phyloP scores from a whole-genome alignment of 2,329 filamentous ascomycete genomes.

The Coniochaeta sp. region DNA sequence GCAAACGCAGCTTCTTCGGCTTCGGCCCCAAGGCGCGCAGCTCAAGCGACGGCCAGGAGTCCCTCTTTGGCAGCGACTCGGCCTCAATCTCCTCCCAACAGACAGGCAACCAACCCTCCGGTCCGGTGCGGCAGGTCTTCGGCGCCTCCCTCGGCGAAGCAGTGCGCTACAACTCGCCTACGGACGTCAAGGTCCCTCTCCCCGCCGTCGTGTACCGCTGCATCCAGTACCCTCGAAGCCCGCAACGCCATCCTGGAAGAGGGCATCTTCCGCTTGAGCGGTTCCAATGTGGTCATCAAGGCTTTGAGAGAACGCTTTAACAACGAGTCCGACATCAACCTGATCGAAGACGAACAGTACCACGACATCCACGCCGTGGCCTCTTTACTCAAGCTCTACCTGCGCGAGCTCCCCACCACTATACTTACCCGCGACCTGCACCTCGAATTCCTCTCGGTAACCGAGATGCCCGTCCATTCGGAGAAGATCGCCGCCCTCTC shows the following conservation, averaged over 20 bases:
- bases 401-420: constrained; percentile 84
- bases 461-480: constrained; percentile 66
- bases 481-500: constrained; percentile 75
- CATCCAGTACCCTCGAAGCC: constrained; percentile 81
- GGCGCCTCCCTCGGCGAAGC: constrained; percentile 81
- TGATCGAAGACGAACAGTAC: constrained; percentile 74
- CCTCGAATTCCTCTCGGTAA: constrained; percentile 77
- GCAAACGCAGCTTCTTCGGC: constrained; percentile 75
- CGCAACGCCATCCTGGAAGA: constrained; percentile 81
- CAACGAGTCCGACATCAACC: constrained; percentile 80
- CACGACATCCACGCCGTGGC: constrained; percentile 96
- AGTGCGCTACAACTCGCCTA: constrained; percentile 70
- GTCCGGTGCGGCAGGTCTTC: constrained; percentile 66
- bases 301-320: constrained; percentile 90
- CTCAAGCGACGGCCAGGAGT: constrained; percentile 52
- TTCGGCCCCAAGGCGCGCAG: constrained; percentile 54
- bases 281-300: constrained; percentile 94
- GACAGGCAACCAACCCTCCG: constrained; percentile 34
- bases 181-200: constrained; percentile 65
- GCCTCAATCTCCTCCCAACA: constrained; percentile 32
- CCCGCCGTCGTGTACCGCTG: constrained; percentile 94
- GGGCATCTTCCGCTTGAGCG: constrained; percentile 92
- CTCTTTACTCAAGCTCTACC: constrained; percentile 86
- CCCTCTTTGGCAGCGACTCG: constrained; percentile 43
- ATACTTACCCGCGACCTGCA: constrained; percentile 89